phyloP scores from a whole-genome alignment of 305 asterid species.

The Solanum hybrid region DNA sequence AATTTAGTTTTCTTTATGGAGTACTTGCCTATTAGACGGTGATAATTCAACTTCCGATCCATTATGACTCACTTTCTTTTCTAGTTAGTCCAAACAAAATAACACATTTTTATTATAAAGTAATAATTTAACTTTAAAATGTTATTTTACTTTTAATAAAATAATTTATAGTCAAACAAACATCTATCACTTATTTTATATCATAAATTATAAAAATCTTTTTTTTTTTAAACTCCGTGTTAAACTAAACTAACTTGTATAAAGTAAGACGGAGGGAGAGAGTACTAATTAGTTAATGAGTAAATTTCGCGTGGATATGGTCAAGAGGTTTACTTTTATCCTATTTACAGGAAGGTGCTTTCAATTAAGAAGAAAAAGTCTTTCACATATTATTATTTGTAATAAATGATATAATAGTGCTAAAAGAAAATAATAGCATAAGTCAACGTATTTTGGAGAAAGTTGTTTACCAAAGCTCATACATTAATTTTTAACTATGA shows the following conservation, averaged over 20 bases:
- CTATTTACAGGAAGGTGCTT: background rate
- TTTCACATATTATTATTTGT: background rate
- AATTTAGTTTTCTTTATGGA: background rate
- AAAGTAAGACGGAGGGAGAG: background rate
- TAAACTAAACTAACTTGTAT: background rate
- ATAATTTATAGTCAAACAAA: too few species aligned
- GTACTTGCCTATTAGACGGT: background rate
- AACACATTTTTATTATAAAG: background rate
- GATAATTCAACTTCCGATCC: background rate
- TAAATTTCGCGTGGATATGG: background rate
- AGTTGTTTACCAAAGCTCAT: background rate
- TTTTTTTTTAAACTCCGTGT: too few species aligned
- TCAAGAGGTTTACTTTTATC: background rate
- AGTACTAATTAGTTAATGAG: background rate
- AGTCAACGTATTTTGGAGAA: background rate
- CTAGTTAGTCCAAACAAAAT: background rate
- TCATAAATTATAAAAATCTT: too few species aligned
- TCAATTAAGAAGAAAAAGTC: background rate
- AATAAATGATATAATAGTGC: background rate
- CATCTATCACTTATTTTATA: too few species aligned
- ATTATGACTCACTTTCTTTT: background rate
- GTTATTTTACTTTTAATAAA: too few species aligned
- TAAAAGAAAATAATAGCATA: background rate
- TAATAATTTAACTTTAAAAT: too few species aligned
- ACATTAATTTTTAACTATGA: background rate